Evolutionary conservation across 441 rosid species (phyloP), one percentile per base, ranked within the genome.

Genomic region (Gossypium aridum): DNA sequence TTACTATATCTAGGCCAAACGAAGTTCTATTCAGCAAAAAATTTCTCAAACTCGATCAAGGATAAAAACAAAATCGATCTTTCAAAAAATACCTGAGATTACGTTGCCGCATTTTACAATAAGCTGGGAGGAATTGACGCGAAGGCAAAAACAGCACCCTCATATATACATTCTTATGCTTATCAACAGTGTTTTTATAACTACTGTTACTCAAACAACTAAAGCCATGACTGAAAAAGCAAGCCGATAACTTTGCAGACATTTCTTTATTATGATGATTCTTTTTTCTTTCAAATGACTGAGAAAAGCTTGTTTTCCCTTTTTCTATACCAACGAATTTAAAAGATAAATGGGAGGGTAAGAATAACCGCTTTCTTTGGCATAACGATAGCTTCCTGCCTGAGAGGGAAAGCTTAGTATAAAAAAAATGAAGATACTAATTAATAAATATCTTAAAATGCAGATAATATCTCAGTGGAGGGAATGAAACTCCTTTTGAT

Each of bases 81-180:
- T 47, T 9, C 20, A 47, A 71, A 64, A 47, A 43, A 54, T 70
- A 93, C 99, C 96, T 82, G 78, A 83, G 77, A 67, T 83, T 81
- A 37, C 90, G 90, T n/a, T 78, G 87, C n/a, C 97, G 87, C 87
- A 90, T 82, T 78, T 86, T 91, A 77, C 92, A 95, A 37, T 89
- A 87, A 85, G 87, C 83, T 12, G 91, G 89, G 28, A 84, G 84
- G 1, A 85, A 83, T 7, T 89, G 85, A 34, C 65, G 84, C 7
- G 85, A 72, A 78, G 90, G 84, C 34, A 80, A 70, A 28, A 80
- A 70, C 72, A 85, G 84, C 72, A 85, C 84, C 16, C 85, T 77
- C 4, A 74, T 64, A 64, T 53, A 81, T 14, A 64, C 53, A 56
- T 81, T 73, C 70, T 81, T 75, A 12, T 25, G 57, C 54, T 3